Percentiles rank a stretch among this genome's conserved stretches.
Conservation (phyloP, 2,329 filamentous ascomycete genomes). For the Penicillium psychrosexuale region DNA sequence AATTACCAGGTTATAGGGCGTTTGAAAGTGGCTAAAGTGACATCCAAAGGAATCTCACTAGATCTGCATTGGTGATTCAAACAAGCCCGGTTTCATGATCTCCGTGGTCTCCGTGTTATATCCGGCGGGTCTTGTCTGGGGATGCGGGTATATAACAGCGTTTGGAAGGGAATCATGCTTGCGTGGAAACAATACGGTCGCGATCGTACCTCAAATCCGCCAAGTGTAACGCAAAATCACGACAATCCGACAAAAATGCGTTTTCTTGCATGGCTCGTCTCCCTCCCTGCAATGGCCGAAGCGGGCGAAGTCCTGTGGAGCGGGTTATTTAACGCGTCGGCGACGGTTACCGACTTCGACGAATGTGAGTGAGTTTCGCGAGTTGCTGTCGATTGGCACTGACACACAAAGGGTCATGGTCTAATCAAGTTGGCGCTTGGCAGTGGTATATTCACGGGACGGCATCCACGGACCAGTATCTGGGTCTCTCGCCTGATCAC, state of each 20-base stretch:
- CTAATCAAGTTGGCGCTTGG: constrained; percentile 66
- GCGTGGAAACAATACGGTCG: too few relatives aligned
- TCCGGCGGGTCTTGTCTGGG: not conserved
- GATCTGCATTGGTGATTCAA: not conserved
- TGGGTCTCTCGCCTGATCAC: constrained; percentile 58
- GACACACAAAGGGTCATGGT: constrained; percentile 54
- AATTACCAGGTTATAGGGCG: not conserved
- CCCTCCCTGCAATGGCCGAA: constrained; percentile 5
- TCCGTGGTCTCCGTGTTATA: constrained; percentile 1
- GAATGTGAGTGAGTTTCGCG: constrained; percentile 14
- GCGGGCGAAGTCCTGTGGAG: constrained; percentile 29
- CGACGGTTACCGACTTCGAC: constrained; percentile 24
- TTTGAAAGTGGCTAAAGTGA: not conserved
- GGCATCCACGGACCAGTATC: constrained; percentile 51
- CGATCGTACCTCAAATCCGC: not conserved
- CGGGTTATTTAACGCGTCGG: constrained; percentile 27
- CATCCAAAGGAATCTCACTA: not conserved
- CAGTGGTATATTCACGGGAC: constrained; percentile 74
- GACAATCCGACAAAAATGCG: not conserved
- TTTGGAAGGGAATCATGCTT: not conserved
- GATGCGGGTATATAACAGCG: not conserved
- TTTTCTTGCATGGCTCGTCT: constrained; percentile 1
- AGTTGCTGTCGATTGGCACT: not conserved
- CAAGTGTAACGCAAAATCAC: rapidly evolving
- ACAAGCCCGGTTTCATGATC: not conserved